These are phyloP conservation scores for Tetrapisispora nanseiensis DNA, from an alignment of 805 yeast species.

Conservation along the genomic window DNA sequence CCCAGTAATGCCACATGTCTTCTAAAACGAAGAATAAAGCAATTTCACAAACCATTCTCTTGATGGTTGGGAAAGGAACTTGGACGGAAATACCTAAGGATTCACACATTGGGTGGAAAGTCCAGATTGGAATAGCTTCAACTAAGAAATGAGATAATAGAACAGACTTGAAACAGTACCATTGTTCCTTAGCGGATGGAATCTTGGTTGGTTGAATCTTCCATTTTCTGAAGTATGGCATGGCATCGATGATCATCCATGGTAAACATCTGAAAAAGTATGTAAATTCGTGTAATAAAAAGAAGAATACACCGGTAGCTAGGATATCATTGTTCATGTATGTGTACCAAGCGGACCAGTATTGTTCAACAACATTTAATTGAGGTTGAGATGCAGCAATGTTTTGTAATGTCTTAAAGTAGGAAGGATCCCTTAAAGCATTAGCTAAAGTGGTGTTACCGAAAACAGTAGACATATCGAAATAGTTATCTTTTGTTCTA, in stretches of 20 bases:
- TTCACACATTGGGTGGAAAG: slow-evolving; percentile 87
- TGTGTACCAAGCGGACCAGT: slow-evolving; percentile 86
- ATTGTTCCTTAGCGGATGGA: slow-evolving; percentile 75
- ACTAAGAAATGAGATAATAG: slow-evolving; percentile 80
- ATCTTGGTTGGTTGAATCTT: slow-evolving; percentile 83
- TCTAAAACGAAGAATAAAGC: slow-evolving; percentile 73
- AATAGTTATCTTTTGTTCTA: neutral
- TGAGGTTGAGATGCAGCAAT: slow-evolving; percentile 34
- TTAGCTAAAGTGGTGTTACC: slow-evolving; percentile 24
- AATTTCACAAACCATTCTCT: slow-evolving; percentile 55
- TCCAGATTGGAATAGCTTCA: slow-evolving; percentile 95
- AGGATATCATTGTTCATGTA: slow-evolving; percentile 79
- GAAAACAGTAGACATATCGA: slow-evolving; percentile 29
- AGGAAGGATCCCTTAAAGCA: slow-evolving; percentile 23
- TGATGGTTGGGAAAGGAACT: slow-evolving; percentile 75
- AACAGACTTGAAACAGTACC: slow-evolving; percentile 85
- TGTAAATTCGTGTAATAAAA: slow-evolving; percentile 73
- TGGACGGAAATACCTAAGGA: slow-evolving; percentile 63
- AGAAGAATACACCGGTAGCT: slow-evolving; percentile 85
- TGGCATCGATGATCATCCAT: slow-evolving; percentile 79
- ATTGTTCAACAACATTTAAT: slow-evolving; percentile 47
- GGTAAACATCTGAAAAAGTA: slow-evolving; percentile 91
- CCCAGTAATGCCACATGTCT: slow-evolving; percentile 96
- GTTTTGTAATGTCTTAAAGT: slow-evolving; percentile 29
- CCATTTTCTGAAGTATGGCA: slow-evolving; percentile 76